Conservation (phyloP, 2,329 filamentous ascomycete genomes). For the Aureobasidium vineae region DNA sequence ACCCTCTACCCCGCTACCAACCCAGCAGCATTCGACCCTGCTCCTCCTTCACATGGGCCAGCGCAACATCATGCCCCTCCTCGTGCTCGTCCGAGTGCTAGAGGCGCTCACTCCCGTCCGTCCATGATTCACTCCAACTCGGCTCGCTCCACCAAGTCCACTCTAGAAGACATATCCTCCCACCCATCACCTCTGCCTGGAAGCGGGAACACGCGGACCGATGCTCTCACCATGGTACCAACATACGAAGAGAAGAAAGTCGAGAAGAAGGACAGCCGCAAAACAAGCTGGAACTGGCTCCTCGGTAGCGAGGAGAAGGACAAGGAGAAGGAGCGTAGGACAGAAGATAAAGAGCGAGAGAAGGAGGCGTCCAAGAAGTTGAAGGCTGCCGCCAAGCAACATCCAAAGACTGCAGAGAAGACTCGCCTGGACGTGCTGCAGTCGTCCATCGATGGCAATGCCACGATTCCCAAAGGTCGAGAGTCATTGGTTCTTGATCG, state of each 20-base stretch:
- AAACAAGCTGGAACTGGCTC: slow-evolving; percentile 85
- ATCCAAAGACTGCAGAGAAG: slow-evolving; percentile 67
- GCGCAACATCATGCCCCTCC: slow-evolving; percentile 14
- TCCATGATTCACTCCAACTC: slow-evolving; percentile 43
- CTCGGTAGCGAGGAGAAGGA: slow-evolving; percentile 66
- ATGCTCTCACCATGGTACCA: slow-evolving; percentile 76
- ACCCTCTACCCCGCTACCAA: neutral
- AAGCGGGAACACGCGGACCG: slow-evolving; percentile 65
- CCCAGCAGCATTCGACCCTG: slow-evolving; percentile 12
- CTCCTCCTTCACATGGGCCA: slow-evolving; percentile 36
- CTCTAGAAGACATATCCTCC: slow-evolving; percentile 63
- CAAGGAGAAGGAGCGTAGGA: slow-evolving; percentile 38
- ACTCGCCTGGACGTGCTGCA: slow-evolving; percentile 83
- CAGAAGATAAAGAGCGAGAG: slow-evolving; percentile 27
- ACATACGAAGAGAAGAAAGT: slow-evolving; percentile 73
- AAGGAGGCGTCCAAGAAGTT: slow-evolving; percentile 29
- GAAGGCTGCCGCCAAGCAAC: slow-evolving; percentile 32
- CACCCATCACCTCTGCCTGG: slow-evolving; percentile 68
- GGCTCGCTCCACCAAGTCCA: slow-evolving; percentile 34
- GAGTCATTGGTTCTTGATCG: slow-evolving; percentile 85
- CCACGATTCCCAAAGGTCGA: slow-evolving; percentile 53
- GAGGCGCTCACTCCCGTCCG: slow-evolving; percentile 35
- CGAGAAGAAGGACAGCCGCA: slow-evolving; percentile 65
- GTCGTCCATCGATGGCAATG: slow-evolving; percentile 70
- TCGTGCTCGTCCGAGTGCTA: slow-evolving; percentile 32